Percentiles rank a stretch among this genome's conserved stretches.
These are phyloP conservation scores for Colletotrichum paranaense DNA, from an alignment of 2,329 filamentous ascomycete species.

Conservation along the genomic window DNA sequence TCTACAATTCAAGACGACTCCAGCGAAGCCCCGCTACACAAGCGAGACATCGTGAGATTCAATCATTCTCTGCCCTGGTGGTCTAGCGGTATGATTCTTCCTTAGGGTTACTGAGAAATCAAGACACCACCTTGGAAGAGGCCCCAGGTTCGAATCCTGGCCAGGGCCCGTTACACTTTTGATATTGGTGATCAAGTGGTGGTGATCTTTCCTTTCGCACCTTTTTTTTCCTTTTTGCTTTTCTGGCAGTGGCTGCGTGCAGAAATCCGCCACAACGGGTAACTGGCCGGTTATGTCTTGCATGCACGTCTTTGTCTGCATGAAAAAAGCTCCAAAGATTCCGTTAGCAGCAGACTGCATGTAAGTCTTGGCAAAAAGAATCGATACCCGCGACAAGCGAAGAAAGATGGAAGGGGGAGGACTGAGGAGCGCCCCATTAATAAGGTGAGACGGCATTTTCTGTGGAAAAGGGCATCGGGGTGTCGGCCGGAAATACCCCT, in stretches of 20 bases:
- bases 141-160: constrained; percentile 35
- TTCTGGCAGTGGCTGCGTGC: no score
- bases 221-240: no score
- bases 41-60: not conserved
- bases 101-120: constrained; percentile 19
- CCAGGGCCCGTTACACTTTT: constrained; percentile 3
- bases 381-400: not conserved
- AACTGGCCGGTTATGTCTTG: not conserved
- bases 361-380: not conserved
- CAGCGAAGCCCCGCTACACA: not conserved
- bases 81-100: constrained; percentile 36
- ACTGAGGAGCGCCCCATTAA: not conserved
- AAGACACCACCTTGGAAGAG: constrained; percentile 9
- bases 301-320: not conserved
- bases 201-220: not conserved
- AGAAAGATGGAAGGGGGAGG: not conserved
- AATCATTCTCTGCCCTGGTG: constrained; percentile 16
- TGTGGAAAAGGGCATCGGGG: constrained; percentile 19
- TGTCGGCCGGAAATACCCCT: constrained; percentile 33
- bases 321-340: constrained; percentile 9
- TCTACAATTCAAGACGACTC: not conserved
- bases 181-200: not conserved
- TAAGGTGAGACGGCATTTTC: not conserved
- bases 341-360: not conserved
- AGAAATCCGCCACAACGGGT: no score